Conservation (phyloP, 2,329 filamentous ascomycete species). For the Colletotrichum coccodes region DNA sequence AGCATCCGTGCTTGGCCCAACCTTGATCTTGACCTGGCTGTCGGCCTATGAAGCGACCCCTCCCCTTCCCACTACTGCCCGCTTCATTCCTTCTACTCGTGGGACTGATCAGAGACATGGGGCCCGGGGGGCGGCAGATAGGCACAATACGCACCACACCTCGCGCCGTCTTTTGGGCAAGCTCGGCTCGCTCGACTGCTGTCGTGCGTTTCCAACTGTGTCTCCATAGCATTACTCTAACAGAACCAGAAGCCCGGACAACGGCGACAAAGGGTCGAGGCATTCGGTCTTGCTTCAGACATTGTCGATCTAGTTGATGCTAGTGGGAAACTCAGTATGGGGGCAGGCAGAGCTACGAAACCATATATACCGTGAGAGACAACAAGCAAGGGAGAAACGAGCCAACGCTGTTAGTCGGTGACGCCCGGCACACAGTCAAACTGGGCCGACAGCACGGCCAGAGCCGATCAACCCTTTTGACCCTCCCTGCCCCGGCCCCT, state of each 20-base stretch:
- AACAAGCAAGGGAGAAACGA: conserved; percentile 26
- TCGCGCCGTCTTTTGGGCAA: not conserved
- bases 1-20: conserved; percentile 19
- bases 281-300: conserved; percentile 7
- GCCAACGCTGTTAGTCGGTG: conserved; percentile 21
- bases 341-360: conserved; percentile 1
- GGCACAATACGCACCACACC: not conserved
- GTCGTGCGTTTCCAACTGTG: conserved; percentile 3
- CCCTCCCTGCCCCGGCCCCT: conserved; percentile 23
- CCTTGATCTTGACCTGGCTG: conserved; percentile 13
- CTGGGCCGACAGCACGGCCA: conserved; percentile 22
- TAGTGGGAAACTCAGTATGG: not conserved
- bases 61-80: conserved; percentile 13
- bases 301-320: not conserved
- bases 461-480: conserved; percentile 12
- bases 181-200: conserved; percentile 1
- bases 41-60: not conserved
- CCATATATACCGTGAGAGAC: conserved; percentile 15
- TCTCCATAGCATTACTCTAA: not conserved
- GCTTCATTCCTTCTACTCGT: conserved; percentile 24
- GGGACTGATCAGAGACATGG: conserved; percentile 30
- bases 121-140: conserved; percentile 1
- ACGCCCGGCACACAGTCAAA: conserved; percentile 27
- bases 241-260: conserved; percentile 1
- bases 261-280: not conserved